Conservation (phyloP, 164 flowering plant species). For the Umbilicus rupestris region DNA sequence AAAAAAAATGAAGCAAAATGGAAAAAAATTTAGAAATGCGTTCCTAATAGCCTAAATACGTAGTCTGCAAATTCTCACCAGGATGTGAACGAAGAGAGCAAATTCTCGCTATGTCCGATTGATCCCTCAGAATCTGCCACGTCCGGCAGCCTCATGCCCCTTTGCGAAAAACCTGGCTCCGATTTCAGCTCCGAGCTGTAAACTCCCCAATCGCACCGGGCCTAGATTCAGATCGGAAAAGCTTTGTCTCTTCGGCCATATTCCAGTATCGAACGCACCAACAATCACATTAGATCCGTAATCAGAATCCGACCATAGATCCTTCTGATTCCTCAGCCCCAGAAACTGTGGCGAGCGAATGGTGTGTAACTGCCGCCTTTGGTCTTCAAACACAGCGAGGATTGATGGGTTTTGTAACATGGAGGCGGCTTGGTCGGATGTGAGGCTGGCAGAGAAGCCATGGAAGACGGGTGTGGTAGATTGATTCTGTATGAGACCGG, state of each 20-base stretch:
- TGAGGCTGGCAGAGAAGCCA: conserved; percentile 76
- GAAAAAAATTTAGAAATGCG: no score
- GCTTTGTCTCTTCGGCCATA: conserved; percentile 90
- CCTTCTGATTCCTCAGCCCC: no score
- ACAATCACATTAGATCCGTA: conserved; percentile 11
- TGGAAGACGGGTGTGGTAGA: conserved; percentile 78
- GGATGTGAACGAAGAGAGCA: no score
- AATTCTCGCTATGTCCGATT: no score
- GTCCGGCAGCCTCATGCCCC: conserved; percentile 61
- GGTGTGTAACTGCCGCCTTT: conserved; percentile 36
- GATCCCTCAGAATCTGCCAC: conserved; percentile 24
- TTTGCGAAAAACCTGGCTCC: conserved; percentile 78
- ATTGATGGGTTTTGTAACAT: conserved; percentile 45
- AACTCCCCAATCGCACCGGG: conserved; percentile 63
- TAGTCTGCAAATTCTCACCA: no score
- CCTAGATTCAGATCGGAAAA: conserved; percentile 74
- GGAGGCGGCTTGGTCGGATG: conserved; percentile 33
- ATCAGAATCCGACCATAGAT: no score
- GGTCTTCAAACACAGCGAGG: conserved; percentile 67
- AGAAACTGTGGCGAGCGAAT: no score
- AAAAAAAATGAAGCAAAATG: no score
- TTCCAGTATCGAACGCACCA: conserved; percentile 86
- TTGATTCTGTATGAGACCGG: no score
- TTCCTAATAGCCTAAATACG: no score
- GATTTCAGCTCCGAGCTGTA: conserved; percentile 43